A percentile compares a stretch with the other conserved stretches of the same genome.
These are phyloP conservation scores for Trametes pubescens DNA, from an alignment of 1,284 basidiomycete species.

Conservation along the genomic window DNA sequence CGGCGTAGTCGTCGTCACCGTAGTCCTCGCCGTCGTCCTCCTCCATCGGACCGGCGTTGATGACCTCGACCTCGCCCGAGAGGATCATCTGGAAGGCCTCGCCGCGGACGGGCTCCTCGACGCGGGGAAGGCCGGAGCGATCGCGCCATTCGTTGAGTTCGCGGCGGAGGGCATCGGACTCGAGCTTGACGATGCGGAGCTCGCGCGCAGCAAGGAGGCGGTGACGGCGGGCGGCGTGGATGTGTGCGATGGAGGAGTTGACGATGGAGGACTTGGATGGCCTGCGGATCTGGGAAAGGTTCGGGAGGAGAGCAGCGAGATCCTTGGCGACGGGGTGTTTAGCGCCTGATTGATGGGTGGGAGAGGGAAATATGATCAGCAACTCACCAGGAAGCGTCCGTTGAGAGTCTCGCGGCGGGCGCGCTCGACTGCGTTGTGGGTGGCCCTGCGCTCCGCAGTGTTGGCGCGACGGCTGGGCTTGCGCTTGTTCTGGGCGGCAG, in stretches of 20 bases:
- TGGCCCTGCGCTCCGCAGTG: slow-evolving; percentile 92
- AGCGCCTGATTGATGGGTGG: slow-evolving; percentile 15
- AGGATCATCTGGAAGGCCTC: slow-evolving; percentile 77
- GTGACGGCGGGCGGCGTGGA: slow-evolving; percentile 83
- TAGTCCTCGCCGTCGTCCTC: slow-evolving; percentile 58
- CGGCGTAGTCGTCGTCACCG: slow-evolving; percentile 46
- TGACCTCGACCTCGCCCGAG: slow-evolving; percentile 71
- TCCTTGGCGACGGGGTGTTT: slow-evolving; percentile 56
- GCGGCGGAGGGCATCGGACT: slow-evolving; percentile 81
- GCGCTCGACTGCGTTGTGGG: slow-evolving; percentile 95
- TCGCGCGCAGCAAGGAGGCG: slow-evolving; percentile 81
- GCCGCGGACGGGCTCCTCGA: slow-evolving; percentile 73
- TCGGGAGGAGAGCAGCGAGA: slow-evolving; percentile 88
- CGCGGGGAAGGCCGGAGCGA: slow-evolving; percentile 69
- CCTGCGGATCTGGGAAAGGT: slow-evolving; percentile 88
- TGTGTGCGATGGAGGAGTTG: slow-evolving; percentile 88
- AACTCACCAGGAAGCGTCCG: slow-evolving; percentile 79
- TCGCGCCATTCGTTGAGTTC: slow-evolving; percentile 91
- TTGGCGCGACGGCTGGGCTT: slow-evolving; percentile 86
- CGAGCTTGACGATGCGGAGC: slow-evolving; percentile 76
- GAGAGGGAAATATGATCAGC: neutral
- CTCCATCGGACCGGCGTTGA: slow-evolving; percentile 57
- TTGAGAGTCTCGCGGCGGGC: slow-evolving; percentile 92
- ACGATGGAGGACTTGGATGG: slow-evolving; percentile 96
- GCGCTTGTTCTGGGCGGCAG: slow-evolving; percentile 57